Evolutionary conservation across 495 filamentous ascomycete species (phyloP), one percentile per base, ranked within the genome.

Genomic region (Thermothielavioides terrestris): DNA sequence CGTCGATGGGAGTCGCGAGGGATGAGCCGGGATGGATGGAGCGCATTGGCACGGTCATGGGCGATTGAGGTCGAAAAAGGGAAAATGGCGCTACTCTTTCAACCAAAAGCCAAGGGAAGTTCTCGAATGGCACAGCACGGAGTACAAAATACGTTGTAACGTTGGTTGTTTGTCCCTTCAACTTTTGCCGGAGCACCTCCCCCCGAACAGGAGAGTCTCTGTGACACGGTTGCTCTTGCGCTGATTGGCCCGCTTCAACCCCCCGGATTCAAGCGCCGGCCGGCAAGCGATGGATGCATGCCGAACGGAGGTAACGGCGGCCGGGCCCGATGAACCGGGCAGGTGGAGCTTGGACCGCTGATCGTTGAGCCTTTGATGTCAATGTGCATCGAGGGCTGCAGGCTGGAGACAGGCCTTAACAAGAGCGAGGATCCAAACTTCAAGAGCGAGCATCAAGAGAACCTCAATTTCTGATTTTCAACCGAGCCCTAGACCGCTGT

Each of bases 211-310:
- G n/a, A n/a, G n/a, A 17, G 11, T 23, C 17, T 38, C 36, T 54
- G 23, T 56, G 54, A 61, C 58, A 61, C 58, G 55, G 58, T 61
- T 43, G 55, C 58, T 56, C 42, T 22, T 49, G 10, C 20, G 27
- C 31, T 52, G 49, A 60, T 63, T 60, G 52, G 60, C 25, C 34
- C 22, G 50, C 7, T 42, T 36, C 38, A n/a, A n/a, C 11, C n/a
- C 36, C 8, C 8, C 34, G 38, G n/a, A 6, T 20, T 35, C 26
- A 7, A 41, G 30, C 34, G 4, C n/a, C 49, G 49, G 32, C 23
- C 22, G 28, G 47, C 39, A 42, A 25, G 30, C 17, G 20, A 15
- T 32, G 27, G 8, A 37, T 26, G 17, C 23, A 42, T 21, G 46
- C 35, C 46, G 25, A 14, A 28, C 7, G 3, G n/a, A n/a, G n/a